phyloP scores from a whole-genome alignment of 140 eudicot genomes.

The Senecio squalidus region DNA sequence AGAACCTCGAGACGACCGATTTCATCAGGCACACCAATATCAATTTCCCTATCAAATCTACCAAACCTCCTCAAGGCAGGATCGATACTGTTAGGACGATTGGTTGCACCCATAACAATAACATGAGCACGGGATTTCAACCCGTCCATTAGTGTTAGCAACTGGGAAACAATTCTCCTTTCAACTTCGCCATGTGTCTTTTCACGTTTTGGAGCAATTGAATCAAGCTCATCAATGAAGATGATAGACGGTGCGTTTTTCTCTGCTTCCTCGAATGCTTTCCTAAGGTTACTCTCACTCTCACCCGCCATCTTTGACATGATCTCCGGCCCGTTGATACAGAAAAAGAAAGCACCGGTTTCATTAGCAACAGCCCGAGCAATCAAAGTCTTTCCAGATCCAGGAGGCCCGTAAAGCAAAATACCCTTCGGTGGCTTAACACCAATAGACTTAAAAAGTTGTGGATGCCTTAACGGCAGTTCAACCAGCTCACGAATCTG shows the following conservation, averaged over 20 bases:
- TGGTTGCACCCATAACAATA: conserved; percentile 52
- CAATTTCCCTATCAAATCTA: conserved; percentile 46
- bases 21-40: conserved; percentile 53
- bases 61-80: conserved; percentile 50
- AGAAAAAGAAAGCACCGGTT: conserved; percentile 48
- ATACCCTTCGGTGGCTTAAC: conserved; percentile 57
- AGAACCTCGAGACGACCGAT: conserved; percentile 54
- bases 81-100: conserved; percentile 46
- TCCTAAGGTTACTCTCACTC: conserved; percentile 46
- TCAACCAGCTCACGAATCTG: conserved; percentile 50
- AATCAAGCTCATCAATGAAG: conserved; percentile 50
- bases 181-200: conserved; percentile 54
- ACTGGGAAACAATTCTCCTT: conserved; percentile 44
- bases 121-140: conserved; percentile 50
- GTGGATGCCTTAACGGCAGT: conserved; percentile 51
- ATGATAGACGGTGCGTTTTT: conserved; percentile 50
- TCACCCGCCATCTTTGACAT: conserved; percentile 60
- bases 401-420: conserved; percentile 51
- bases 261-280: conserved; percentile 54
- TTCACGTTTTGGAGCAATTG: conserved; percentile 50
- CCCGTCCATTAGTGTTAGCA: conserved; percentile 51
- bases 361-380: conserved; percentile 59
- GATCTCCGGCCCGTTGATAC: conserved; percentile 50
- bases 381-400: conserved; percentile 46
- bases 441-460: conserved; percentile 47